Evolutionary conservation across 495 filamentous ascomycete species (phyloP).

Genomic region (Penicillium canescens): DNA sequence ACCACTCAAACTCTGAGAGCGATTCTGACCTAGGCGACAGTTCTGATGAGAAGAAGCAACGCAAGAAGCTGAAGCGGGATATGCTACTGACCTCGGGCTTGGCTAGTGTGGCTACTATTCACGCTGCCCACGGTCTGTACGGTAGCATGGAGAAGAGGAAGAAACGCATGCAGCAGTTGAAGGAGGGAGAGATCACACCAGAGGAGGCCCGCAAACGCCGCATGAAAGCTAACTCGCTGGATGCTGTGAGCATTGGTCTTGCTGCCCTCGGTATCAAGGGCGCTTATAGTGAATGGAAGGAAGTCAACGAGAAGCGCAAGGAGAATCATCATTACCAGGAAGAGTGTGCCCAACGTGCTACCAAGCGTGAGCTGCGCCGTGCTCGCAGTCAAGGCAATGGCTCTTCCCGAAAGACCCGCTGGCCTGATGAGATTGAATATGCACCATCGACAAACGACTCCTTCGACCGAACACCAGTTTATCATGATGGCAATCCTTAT

Average conservation of each 20-base stretch:
- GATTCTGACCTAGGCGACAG: slow-evolving; percentile 69
- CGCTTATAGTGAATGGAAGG: slow-evolving; percentile 73
- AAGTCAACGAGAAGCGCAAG: slow-evolving; percentile 61
- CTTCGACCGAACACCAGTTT: neutral
- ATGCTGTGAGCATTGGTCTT: slow-evolving; percentile 77
- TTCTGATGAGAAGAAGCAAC: slow-evolving; percentile 72
- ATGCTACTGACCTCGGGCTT: slow-evolving; percentile 80
- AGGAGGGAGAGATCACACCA: slow-evolving; percentile 69
- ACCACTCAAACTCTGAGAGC: slow-evolving; percentile 32
- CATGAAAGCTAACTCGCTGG: slow-evolving; percentile 71
- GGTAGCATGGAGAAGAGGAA: slow-evolving; percentile 73
- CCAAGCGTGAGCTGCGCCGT: slow-evolving; percentile 28
- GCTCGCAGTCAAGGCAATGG: slow-evolving; percentile 17
- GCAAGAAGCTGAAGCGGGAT: slow-evolving; percentile 80
- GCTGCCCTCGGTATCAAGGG: slow-evolving; percentile 85
- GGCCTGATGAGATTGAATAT: slow-evolving; percentile 30
- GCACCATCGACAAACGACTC: slow-evolving; percentile 3
- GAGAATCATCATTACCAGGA: slow-evolving; percentile 53
- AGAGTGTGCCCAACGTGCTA: slow-evolving; percentile 43
- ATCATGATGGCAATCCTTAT: slow-evolving; percentile 25
- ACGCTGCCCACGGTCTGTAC: slow-evolving; percentile 80
- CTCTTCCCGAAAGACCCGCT: slow-evolving; percentile 11
- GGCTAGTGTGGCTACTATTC: slow-evolving; percentile 85
- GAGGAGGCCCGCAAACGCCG: slow-evolving; percentile 75
- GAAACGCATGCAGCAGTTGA: slow-evolving; percentile 65